Evolutionary conservation across 371 early-diverging fungal species (phyloP).

Genomic region (Mucor saturninus): DNA sequence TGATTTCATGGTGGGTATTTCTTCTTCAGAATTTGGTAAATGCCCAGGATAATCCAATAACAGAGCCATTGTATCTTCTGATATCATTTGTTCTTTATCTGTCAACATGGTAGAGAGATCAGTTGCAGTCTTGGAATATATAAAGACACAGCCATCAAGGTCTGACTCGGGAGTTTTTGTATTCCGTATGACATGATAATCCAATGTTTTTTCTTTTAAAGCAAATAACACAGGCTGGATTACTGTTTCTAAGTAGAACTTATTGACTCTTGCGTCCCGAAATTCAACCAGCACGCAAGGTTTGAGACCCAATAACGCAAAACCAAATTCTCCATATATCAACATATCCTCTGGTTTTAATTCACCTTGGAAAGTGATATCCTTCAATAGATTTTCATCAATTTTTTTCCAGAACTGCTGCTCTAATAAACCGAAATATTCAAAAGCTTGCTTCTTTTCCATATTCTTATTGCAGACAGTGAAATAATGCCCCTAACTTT

Average conservation of each 20-base stretch:
- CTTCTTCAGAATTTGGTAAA: constrained; percentile 48
- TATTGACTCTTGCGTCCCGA: constrained; percentile 28
- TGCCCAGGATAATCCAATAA: constrained; percentile 67
- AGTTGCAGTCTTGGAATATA: constrained; percentile 7
- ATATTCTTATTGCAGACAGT: constrained; percentile 3
- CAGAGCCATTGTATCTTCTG: constrained; percentile 53
- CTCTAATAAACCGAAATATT: constrained; percentile 23
- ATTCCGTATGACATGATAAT: constrained; percentile 28
- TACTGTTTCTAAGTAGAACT: constrained; percentile 38
- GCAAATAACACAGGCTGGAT: constrained; percentile 38
- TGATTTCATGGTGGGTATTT: constrained; percentile 54
- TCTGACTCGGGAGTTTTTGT: constrained; percentile 20
- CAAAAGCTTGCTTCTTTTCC: constrained; percentile 22
- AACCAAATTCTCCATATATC: constrained; percentile 69
- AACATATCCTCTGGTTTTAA: constrained; percentile 39
- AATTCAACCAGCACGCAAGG: constrained; percentile 63
- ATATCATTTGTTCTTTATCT: not conserved
- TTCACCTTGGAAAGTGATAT: constrained; percentile 25
- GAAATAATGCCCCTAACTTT: not conserved
- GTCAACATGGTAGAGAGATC: not conserved
- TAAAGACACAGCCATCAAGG: constrained; percentile 17
- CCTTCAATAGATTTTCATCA: constrained; percentile 7
- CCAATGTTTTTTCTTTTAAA: constrained; percentile 14
- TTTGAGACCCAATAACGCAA: constrained; percentile 64
- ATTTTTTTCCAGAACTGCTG: constrained; percentile 26